Base-by-base conservation (phyloP, 208 protist genomes). In the Endotrypanum monterogeii region DNA sequence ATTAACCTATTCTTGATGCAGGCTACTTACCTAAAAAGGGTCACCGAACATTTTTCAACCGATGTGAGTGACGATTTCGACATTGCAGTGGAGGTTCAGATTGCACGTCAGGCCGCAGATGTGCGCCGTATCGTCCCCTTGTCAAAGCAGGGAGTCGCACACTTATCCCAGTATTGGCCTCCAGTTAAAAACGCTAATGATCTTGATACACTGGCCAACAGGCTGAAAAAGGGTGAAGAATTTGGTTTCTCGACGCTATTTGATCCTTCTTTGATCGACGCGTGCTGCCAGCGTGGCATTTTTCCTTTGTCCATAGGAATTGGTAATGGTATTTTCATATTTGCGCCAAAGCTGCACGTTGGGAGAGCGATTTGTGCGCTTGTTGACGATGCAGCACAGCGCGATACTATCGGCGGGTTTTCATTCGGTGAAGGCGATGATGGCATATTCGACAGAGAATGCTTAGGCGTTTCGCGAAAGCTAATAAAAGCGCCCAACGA, bases 161-260 rank as follows among this genome's bases (percentile, higher is more conserved):
- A 84, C 30, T 14, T 91, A 55, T 86, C 84, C 3, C 16, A 57
- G 6, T 74, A 48, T 46, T 83, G 73, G 44, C 82, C 84, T 2
- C 71, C 67, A 16, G 80, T 94, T 28, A 61, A 30, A 61, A 84
- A 76, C 14, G 62, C 60, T 32, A 67, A 35, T 4, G 89, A 92
- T 63, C 78, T 95, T 12, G 84, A 89, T 18, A 56, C 67, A 3
- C 73, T 94, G 30, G 30, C 75, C 3, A 37, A 69, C 5, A 73
- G 71, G 55, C 75, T 93, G 30, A 70, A 58, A 55, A 58, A 71
- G 35, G 54, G 52, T 1, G 63, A 76, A 12, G 90, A 96, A 68
- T 76, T 91, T 55, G 92, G 85, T 18, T 90, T 92, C 67, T 93
- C 87, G 16, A 81, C 80, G 14, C 30, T 94, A 37, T 96, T 94